These are phyloP conservation scores for Botryosphaeria dothidea DNA, from an alignment of 2,329 filamentous ascomycete genomes.

Conservation along the genomic window DNA sequence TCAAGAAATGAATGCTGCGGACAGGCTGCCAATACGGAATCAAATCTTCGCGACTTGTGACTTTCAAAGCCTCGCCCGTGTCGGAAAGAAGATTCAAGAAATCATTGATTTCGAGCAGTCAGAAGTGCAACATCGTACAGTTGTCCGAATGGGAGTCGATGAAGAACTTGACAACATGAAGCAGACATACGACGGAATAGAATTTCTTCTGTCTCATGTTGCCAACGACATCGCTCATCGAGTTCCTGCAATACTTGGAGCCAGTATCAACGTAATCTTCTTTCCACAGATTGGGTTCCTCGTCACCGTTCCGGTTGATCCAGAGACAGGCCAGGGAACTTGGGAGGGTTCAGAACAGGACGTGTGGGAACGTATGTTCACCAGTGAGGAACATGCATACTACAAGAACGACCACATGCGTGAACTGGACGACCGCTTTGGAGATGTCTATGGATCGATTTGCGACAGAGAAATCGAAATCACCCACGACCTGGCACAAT, in stretches of 20 bases:
- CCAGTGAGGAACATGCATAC: conserved; percentile 65
- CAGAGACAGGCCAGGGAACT: conserved; percentile 57
- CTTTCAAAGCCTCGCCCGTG: conserved; percentile 57
- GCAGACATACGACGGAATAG: conserved; percentile 74
- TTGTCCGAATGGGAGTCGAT: conserved; percentile 73
- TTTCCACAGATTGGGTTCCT: conserved; percentile 92
- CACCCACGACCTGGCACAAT: conserved; percentile 72
- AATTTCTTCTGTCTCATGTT: conserved; percentile 69
- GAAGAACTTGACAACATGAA: conserved; percentile 76
- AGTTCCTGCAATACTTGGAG: conserved; percentile 60
- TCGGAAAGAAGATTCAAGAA: conserved; percentile 71
- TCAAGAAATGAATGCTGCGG: conserved; percentile 56
- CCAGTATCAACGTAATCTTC: conserved; percentile 75
- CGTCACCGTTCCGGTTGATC: conserved; percentile 68
- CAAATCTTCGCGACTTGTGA: conserved; percentile 66
- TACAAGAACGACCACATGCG: conserved; percentile 85
- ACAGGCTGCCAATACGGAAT: conserved; percentile 53
- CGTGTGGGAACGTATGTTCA: conserved; percentile 77
- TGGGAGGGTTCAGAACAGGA: conserved; percentile 64
- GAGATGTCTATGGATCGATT: conserved; percentile 83
- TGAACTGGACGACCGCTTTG: conserved; percentile 77
- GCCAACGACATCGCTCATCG: conserved; percentile 63
- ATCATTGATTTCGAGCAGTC: conserved; percentile 81
- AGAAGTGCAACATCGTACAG: conserved; percentile 67
- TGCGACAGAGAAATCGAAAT: conserved; percentile 90